Evolutionary conservation across 345 rosid genomes (phyloP), one percentile per base, ranked within the genome.

Genomic region (Gossypium arboreum): DNA sequence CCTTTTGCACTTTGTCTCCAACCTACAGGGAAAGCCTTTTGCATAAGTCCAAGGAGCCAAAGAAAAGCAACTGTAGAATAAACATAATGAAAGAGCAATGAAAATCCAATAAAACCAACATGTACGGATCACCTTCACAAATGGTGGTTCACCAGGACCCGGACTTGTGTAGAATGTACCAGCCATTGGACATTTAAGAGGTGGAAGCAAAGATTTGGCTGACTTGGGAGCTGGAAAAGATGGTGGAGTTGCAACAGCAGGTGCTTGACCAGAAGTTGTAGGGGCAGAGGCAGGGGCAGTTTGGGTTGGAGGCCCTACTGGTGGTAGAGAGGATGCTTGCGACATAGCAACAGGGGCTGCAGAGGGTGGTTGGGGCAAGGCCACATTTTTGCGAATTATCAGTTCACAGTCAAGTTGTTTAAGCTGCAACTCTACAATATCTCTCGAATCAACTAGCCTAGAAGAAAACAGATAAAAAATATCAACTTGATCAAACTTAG

Each of bases 1-100:
- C 98, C 80, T 93, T 93, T 87, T 90, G 88, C 79, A 93, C 95
- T 88, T 91, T 93, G 80, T 93, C 98, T 81, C 98, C 98, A 78
- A 90, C 91, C 98, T 93, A 78, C 16, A 34, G 55, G 47, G 7
- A 34, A 34, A 34, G 41, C 41, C 41, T 34, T 34, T 71, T 73
- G 29, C 17, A n/a, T 69, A 17, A 66, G 78, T 24, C 44, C 29
- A 70, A 51, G 13, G n/a, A 60, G 64, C 34, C 64, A 60, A 60
- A 52, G 43, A 59, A 22, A 51, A 65, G 17, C 56, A 55, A 62
- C 12, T 41, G 25, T 47, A 54, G 71, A 62, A 52, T 12, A 47
- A 50, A 75, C 56, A 17, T 39, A 66, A 20, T 65, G 7, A 34
- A 7, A 34, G 7, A 74, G 9, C 63, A 64, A 50, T 13, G 71